Base-by-base conservation (phyloP, 768 basidiomycete species). In the Cyathus striatus region DNA sequence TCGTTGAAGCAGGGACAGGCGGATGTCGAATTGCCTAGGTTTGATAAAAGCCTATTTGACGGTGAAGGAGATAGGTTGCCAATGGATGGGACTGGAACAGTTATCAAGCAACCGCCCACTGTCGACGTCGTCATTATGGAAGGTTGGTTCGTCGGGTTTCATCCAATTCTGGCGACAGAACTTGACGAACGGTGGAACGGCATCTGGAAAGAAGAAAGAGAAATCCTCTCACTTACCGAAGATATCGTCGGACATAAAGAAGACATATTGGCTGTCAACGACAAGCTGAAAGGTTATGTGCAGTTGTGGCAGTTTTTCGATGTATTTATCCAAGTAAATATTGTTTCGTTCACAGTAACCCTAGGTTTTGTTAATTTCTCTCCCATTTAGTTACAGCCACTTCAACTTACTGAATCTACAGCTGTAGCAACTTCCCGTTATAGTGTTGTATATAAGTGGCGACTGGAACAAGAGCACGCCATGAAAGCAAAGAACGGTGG, bases 121-220 rank as follows among this genome's bases (percentile, higher is more conserved):
- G 69, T 56, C 4, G 90, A 99, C 56, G 68, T 98, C 12, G 84
- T 98, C 39, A 74, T 99, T 38, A 66, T 99, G 38, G 96, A 99
- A 66, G 96, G 96, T 7, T 99, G 96, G 96, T 92, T 85, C 62
- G 79, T 88, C 18, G 94, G 95, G 0, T 97, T 96, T 58, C 72
- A 73, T 40, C 83, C 90, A 1, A 69, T 90, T 5, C 52, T 67
- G 0, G 36, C 50, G 14, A 61, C 67, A 7, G 76, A 78, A 46
- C 58, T 91, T 24, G 69, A 78, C 34, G 56, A 56, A 27, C 66
- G 72, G 23, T 90, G 84, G 76, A 59, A 66, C 30, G 66, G 67
- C 2, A 46, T 52, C 9, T 78, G 75, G 72, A 59, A 50, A 35
- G 55, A 59, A 25, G 69, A 72, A 49, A 55, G 59, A n/a, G 44